These are phyloP conservation scores for Sporisorium scitamineum DNA, from an alignment of 1,284 basidiomycete genomes.

Conservation along the genomic window DNA sequence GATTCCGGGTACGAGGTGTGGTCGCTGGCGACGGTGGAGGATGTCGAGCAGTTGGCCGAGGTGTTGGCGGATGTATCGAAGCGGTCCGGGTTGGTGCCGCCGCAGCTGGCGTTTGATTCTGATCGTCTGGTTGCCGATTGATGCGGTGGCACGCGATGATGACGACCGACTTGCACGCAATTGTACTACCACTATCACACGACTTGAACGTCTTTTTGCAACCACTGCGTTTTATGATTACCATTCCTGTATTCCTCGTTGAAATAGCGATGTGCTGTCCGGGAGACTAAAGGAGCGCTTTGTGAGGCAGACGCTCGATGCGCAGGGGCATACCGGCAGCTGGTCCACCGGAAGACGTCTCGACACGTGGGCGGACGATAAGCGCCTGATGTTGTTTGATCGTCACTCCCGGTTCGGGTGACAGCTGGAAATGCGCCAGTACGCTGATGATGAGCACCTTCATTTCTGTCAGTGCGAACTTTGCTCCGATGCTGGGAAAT, in stretches of 20 bases:
- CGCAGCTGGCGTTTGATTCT: constrained; percentile 15
- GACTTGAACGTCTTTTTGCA: background rate
- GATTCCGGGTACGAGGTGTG: constrained; percentile 58
- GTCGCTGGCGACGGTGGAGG: constrained; percentile 61
- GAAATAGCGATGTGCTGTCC: background rate
- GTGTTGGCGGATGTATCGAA: constrained; percentile 26
- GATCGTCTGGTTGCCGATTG: constrained; percentile 36
- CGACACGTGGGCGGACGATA: constrained; percentile 45
- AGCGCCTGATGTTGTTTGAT: constrained; percentile 46
- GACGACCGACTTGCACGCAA: background rate
- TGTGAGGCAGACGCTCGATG: constrained; percentile 17
- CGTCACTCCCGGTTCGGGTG: constrained; percentile 26
- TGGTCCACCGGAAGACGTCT: constrained; percentile 6
- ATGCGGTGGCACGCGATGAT: too few species aligned
- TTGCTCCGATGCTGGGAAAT: constrained; percentile 52
- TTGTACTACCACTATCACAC: background rate
- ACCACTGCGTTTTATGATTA: background rate
- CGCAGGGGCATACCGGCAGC: constrained; percentile 45
- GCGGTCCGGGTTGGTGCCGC: constrained; percentile 22
- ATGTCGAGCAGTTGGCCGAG: constrained; percentile 54
- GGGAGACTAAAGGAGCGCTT: background rate
- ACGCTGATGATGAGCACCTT: constrained; percentile 45
- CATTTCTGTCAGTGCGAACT: constrained; percentile 55
- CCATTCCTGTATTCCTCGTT: background rate
- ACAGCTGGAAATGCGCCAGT: constrained; percentile 32